Percentiles rank a stretch among this genome's conserved stretches.
Evolutionary conservation across 768 basidiomycete genomes (phyloP).

Genomic region (Cystobasidium onofrii): DNA sequence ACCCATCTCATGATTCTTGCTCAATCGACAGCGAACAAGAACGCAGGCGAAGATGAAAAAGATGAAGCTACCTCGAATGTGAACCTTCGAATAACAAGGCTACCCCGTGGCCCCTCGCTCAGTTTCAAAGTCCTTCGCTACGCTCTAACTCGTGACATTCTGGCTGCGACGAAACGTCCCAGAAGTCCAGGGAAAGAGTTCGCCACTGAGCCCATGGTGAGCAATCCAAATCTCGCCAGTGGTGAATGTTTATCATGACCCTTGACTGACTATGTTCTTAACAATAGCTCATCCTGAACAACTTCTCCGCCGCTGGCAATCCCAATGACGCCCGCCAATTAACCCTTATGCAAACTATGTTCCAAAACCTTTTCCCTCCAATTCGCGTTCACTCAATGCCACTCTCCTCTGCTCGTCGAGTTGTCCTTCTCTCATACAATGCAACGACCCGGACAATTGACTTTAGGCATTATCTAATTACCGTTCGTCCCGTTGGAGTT

Average conservation of each 20-base stretch:
- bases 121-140: slow-evolving; percentile 89
- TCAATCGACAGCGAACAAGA: slow-evolving; percentile 55
- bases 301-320: slow-evolving; percentile 72
- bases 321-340: slow-evolving; percentile 73
- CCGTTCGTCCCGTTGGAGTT: slow-evolving; percentile 86
- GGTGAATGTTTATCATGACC: no score
- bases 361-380: slow-evolving; percentile 92
- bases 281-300: slow-evolving; percentile 67
- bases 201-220: slow-evolving; percentile 78
- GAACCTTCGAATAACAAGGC: slow-evolving; percentile 67
- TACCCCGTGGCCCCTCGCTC: slow-evolving; percentile 84
- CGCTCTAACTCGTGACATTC: slow-evolving; percentile 75
- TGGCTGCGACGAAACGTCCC: slow-evolving; percentile 59
- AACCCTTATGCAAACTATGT: slow-evolving; percentile 84
- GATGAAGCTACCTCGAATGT: slow-evolving; percentile 43
- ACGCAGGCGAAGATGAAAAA: slow-evolving; percentile 32
- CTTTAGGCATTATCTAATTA: slow-evolving; percentile 88
- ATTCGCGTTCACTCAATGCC: slow-evolving; percentile 58
- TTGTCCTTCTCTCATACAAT: slow-evolving; percentile 89
- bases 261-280: not conserved
- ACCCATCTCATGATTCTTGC: slow-evolving; percentile 85
- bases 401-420: slow-evolving; percentile 80
- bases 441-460: slow-evolving; percentile 75
- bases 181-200: slow-evolving; percentile 81
- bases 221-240: slow-evolving; percentile 44